These are phyloP conservation scores for Gautieria morchelliformis DNA, from an alignment of 768 basidiomycete genomes.

Conservation along the genomic window DNA sequence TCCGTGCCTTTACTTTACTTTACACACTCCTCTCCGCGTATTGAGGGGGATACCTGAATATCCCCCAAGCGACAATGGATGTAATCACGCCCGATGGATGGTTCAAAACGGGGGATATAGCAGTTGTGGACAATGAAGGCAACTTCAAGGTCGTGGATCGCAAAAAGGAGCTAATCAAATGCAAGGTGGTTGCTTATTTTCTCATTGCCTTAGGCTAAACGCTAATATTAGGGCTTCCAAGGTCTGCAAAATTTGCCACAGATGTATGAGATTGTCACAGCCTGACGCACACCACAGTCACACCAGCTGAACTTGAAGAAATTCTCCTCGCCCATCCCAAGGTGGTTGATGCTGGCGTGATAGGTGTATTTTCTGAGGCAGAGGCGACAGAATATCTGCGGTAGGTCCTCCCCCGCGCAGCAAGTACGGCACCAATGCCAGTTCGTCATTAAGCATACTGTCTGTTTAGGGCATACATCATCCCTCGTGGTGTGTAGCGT, in stretches of 20 bases:
- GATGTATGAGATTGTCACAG: not conserved
- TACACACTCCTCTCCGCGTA: too few relatives aligned
- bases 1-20: not conserved
- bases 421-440: not conserved
- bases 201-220: constrained; percentile 6
- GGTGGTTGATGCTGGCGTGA: constrained; percentile 72
- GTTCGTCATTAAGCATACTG: not conserved
- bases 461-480: constrained; percentile 3
- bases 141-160: constrained; percentile 22
- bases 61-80: constrained; percentile 55
- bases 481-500: not conserved
- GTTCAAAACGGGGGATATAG: constrained; percentile 89
- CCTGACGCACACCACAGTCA: constrained; percentile 35
- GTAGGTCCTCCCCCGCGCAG: constrained; percentile 22
- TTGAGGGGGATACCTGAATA: constrained; percentile 22
- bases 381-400: constrained; percentile 80
- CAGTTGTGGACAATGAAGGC: constrained; percentile 26
- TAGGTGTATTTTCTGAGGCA: constrained; percentile 55
- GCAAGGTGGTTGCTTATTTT: constrained; percentile 9
- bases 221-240: not conserved
- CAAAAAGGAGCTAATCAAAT: constrained; percentile 23
- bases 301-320: constrained; percentile 79
- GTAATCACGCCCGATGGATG: constrained; percentile 66
- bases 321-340: constrained; percentile 65
- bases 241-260: not conserved